Evolutionary conservation across 768 basidiomycete species (phyloP).

Genomic region (Dioszegia aurantiaca): DNA sequence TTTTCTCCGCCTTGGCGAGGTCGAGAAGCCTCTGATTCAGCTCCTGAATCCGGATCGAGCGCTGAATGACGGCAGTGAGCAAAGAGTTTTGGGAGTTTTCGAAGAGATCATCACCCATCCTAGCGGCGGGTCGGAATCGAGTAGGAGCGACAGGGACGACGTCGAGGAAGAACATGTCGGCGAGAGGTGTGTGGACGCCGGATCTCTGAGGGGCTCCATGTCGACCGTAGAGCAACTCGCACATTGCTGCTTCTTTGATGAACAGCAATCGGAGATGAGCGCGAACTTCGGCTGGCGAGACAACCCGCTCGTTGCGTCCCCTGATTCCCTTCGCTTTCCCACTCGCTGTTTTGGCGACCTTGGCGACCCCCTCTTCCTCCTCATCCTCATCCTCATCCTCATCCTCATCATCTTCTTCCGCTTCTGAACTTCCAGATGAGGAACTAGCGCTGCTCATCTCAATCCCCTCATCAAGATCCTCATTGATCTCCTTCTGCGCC

Average conservation of each 20-base stretch:
- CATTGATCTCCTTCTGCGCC: constrained; percentile 15
- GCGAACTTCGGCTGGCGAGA: constrained; percentile 87
- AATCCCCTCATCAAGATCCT: constrained; percentile 54
- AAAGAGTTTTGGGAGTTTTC: constrained; percentile 96
- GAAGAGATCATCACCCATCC: constrained; percentile 86
- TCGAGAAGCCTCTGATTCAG: constrained; percentile 62
- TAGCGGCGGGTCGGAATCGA: constrained; percentile 89
- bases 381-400: constrained; percentile 55
- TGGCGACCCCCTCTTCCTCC: constrained; percentile 57
- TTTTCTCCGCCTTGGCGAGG: constrained; percentile 36
- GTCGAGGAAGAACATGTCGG: constrained; percentile 97
- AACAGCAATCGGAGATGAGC: constrained; percentile 89
- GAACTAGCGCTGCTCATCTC: constrained; percentile 39
- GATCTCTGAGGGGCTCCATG: constrained; percentile 73
- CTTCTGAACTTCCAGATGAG: constrained; percentile 40
- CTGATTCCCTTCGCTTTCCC: constrained; percentile 72
- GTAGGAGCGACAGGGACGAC: constrained; percentile 88
- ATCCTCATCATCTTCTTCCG: constrained; percentile 53
- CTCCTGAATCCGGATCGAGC: constrained; percentile 67
- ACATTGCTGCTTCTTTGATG: constrained; percentile 73
- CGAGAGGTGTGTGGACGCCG: constrained; percentile 38
- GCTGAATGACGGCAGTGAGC: constrained; percentile 72
- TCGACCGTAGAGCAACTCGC: constrained; percentile 82
- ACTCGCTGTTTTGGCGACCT: constrained; percentile 59
- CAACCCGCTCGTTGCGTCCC: constrained; percentile 83